Evolutionary conservation across 2,329 filamentous ascomycete genomes (phyloP).

Genomic region (Thermomyces lanuginosus): DNA sequence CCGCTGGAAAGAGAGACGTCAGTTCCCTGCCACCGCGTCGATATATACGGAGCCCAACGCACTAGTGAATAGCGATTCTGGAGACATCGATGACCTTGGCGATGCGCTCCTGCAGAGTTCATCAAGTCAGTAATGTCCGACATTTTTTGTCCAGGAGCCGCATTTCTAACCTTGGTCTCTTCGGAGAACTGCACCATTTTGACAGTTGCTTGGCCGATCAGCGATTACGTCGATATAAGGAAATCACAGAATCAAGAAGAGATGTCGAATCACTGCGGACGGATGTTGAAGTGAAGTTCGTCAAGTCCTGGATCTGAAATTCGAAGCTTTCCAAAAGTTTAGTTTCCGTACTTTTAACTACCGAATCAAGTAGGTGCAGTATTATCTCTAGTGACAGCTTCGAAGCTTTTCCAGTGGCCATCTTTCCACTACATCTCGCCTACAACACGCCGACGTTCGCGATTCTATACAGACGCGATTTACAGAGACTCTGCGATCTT

Average conservation of each 20-base stretch:
- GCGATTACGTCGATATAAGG: background rate
- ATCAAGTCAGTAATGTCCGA: background rate
- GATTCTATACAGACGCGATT: too few species aligned
- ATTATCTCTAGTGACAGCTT: background rate
- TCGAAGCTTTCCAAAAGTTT: too few species aligned
- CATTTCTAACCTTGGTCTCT: conserved; percentile 66
- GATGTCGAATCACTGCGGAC: background rate
- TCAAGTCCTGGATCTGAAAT: too few species aligned
- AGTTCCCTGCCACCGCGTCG: too few species aligned
- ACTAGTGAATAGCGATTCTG: conserved; percentile 91
- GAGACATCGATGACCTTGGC: conserved; percentile 90
- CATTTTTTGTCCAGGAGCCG: background rate
- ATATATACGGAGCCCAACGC: conserved; percentile 21
- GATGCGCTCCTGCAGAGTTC: conserved; percentile 69
- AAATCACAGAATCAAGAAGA: background rate
- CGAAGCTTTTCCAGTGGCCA: background rate
- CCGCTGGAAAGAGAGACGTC: conserved; percentile 44
- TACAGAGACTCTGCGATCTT: too few species aligned
- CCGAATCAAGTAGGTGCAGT: background rate
- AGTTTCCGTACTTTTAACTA: conserved; percentile 1
- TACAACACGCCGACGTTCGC: too few species aligned
- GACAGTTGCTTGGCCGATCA: conserved; percentile 4
- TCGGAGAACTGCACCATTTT: conserved; percentile 60
- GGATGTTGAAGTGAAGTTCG: too few species aligned
- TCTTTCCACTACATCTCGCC: background rate